Percentiles rank a stretch among this genome's conserved stretches.
Evolutionary conservation across 768 basidiomycete species (phyloP).

Genomic region (Mycena leptocephala): DNA sequence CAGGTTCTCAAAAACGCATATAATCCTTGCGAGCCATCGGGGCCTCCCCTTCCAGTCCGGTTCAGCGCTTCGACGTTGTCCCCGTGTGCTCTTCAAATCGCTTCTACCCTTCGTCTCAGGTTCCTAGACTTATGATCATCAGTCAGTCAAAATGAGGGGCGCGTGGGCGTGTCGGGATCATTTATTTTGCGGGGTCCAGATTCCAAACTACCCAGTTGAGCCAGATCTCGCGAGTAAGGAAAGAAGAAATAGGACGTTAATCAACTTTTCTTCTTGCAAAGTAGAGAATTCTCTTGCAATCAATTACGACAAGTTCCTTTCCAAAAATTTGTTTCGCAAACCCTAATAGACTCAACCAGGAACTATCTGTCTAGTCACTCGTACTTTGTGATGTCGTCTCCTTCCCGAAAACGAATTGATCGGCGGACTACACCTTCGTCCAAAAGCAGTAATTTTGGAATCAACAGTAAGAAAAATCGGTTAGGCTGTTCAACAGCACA

Average conservation of each 20-base stretch:
- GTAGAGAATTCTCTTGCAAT: no score
- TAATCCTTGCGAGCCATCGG: background rate
- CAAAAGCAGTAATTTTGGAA: background rate
- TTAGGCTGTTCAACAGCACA: background rate
- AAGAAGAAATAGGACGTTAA: no score
- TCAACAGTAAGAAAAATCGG: background rate
- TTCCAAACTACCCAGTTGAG: no score
- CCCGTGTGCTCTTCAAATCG: background rate
- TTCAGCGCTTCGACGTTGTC: background rate
- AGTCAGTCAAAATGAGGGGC: background rate
- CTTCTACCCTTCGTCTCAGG: background rate
- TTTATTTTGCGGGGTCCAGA: no score
- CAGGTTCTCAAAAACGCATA: no score
- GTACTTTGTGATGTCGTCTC: background rate
- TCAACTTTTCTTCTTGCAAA: no score
- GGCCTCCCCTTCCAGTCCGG: background rate
- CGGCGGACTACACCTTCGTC: background rate
- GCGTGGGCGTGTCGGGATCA: background rate
- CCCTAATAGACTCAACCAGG: no score
- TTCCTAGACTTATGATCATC: background rate
- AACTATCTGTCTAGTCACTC: no score
- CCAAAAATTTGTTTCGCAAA: no score
- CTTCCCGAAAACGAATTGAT: background rate
- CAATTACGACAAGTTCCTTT: no score
- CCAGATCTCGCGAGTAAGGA: no score